Conservation (phyloP, 2,329 filamentous ascomycete genomes). For the Verticillium albo-atrum region DNA sequence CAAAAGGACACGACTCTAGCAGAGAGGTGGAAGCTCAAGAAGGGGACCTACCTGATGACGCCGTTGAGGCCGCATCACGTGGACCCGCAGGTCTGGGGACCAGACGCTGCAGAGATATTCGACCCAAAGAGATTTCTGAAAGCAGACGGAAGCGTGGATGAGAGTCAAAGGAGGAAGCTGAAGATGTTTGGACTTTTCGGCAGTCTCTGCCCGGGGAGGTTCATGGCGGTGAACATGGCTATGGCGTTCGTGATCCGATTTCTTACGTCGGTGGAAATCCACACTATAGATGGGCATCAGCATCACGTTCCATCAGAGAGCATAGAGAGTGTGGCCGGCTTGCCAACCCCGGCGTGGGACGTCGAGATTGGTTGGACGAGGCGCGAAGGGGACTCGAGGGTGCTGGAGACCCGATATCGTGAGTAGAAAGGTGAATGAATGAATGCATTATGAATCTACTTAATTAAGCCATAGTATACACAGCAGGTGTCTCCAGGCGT, state of each 20-base stretch:
- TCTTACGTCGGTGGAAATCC: not conserved
- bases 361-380: not conserved
- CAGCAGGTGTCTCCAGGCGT: no score
- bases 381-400: slow-evolving; percentile 1
- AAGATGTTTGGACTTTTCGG: slow-evolving; percentile 9
- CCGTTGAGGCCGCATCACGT: slow-evolving; percentile 7
- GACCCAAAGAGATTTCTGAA: slow-evolving; percentile 1
- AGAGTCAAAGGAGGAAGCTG: slow-evolving; percentile 2
- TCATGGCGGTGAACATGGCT: slow-evolving; percentile 7
- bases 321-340: not conserved
- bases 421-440: not conserved
- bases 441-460: not conserved
- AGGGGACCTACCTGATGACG: slow-evolving; percentile 5
- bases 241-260: slow-evolving; percentile 2
- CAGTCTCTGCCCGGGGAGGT: slow-evolving; percentile 7
- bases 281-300: not conserved
- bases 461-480: no score
- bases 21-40: slow-evolving; percentile 1
- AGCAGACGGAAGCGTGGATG: slow-evolving; percentile 2
- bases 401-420: not conserved
- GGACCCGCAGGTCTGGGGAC: slow-evolving; percentile 2
- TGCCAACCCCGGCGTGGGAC: not conserved
- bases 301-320: not conserved
- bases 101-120: not conserved
- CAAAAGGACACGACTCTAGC: slow-evolving; percentile 5